Percentiles rank a stretch among this genome's conserved stretches.
Conservation (phyloP, 2,329 filamentous ascomycete genomes). For the Xylaria sp. region DNA sequence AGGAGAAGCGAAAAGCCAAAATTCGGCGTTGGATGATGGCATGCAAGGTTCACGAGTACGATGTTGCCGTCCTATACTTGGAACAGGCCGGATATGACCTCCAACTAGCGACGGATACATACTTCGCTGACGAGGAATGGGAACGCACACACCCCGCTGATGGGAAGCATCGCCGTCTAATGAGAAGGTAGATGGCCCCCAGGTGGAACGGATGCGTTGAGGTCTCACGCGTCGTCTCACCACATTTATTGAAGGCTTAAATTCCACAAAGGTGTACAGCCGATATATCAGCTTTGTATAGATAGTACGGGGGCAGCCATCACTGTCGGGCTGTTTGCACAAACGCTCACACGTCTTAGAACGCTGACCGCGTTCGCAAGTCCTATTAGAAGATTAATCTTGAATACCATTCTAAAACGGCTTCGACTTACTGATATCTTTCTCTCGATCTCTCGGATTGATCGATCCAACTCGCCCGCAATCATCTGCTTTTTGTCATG, state of each 20-base stretch:
- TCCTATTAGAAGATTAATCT: slow-evolving; percentile 56
- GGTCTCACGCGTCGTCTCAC: slow-evolving; percentile 19
- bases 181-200: slow-evolving; percentile 41
- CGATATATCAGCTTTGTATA: slow-evolving; percentile 9
- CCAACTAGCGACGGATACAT: slow-evolving; percentile 70
- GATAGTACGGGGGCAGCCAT: slow-evolving; percentile 5
- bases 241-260: background rate
- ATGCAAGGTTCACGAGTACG: slow-evolving; percentile 81
- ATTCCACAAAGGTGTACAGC: background rate
- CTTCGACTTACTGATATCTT: slow-evolving; percentile 77
- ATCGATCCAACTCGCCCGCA: slow-evolving; percentile 90
- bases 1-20: slow-evolving; percentile 75
- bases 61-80: slow-evolving; percentile 79
- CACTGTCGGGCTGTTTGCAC: background rate
- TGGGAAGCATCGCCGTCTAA: slow-evolving; percentile 49
- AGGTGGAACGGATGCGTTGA: slow-evolving; percentile 33
- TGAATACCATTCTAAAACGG: background rate
- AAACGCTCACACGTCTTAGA: slow-evolving; percentile 52
- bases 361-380: slow-evolving; percentile 68
- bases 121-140: slow-evolving; percentile 74
- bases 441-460: slow-evolving; percentile 91
- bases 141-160: slow-evolving; percentile 74
- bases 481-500: slow-evolving; percentile 96
- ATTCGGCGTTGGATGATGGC: slow-evolving; percentile 82
- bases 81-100: slow-evolving; percentile 76